Evolutionary conservation across 495 filamentous ascomycete genomes (phyloP).

Genomic region (Penicillium verhagenii): DNA sequence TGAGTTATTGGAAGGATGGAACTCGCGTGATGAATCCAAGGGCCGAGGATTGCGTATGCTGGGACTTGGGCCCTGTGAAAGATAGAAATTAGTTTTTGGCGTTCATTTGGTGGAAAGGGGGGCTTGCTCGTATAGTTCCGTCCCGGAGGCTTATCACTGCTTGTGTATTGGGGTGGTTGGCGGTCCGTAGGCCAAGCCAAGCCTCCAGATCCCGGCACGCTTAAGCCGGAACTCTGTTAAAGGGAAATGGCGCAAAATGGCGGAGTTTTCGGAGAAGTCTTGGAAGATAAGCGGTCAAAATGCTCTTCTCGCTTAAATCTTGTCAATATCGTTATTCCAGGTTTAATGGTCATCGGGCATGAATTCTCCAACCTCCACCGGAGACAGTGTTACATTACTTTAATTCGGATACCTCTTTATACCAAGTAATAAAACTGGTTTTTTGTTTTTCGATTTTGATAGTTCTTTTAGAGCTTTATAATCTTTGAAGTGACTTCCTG

Average conservation of each 20-base stretch:
- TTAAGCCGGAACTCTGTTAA: background rate
- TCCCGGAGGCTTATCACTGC: background rate
- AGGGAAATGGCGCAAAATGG: background rate
- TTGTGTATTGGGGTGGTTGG: background rate
- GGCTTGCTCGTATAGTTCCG: background rate
- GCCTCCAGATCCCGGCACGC: background rate
- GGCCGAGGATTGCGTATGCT: conserved; percentile 2
- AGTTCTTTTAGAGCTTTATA: too few relatives aligned
- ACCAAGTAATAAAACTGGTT: too few relatives aligned
- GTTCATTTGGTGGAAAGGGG: background rate
- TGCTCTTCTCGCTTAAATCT: background rate
- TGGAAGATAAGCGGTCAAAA: background rate
- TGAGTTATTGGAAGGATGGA: background rate
- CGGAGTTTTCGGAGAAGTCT: too few relatives aligned
- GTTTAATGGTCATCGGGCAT: background rate
- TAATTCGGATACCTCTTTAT: too few relatives aligned
- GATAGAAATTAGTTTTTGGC: background rate
- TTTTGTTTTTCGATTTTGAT: too few relatives aligned
- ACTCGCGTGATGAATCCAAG: background rate
- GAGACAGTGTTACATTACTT: background rate
- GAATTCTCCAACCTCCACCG: background rate
- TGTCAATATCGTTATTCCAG: too few relatives aligned
- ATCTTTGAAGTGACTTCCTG: too few relatives aligned
- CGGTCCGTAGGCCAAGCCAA: background rate
- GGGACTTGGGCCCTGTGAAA: background rate